Base-by-base conservation (phyloP, 306 rosid species). In the Clitoria ternatea region DNA sequence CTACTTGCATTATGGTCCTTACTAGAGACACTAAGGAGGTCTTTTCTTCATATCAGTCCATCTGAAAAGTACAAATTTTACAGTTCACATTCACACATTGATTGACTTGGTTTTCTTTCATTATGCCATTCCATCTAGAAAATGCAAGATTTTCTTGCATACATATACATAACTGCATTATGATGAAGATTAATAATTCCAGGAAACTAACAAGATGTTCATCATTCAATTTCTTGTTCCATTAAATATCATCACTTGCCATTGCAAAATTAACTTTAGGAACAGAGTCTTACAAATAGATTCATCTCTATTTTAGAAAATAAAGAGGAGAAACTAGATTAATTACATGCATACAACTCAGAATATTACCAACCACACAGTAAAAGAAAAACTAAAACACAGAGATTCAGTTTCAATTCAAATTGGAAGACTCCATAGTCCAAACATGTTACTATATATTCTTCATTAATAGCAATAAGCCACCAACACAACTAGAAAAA, bases 41-140 rank as follows among this genome's bases (percentile, higher is more conserved):
- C 74, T 18, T 37, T 75, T 69, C 70, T 65, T 40, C 42, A 75
- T 44, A 61, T 49, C 73, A 69, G 66, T 69, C 56, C 83, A 82
- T 24, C 5, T 18, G 77, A 23, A 78, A 82, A 79, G 65, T 55
- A 65, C 86, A 78, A 74, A 55, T 37, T 61, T 68, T 62, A 37
- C 66, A 15, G 72, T 53, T 42, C 48, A 36, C n/a, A 37, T 53
- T 42, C 48, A 36, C n/a, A 37, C 66, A 62, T 33, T 60, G 60
- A 44, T 60, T 18, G 64, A 53, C 24, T 32, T 71, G 44, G 65
- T 33, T 62, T 77, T 29, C 43, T 70, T 47, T 67, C 67, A 44
- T 62, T 32, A 19, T 26, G 47, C 36, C 48, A 56, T 4, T 56
- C 30, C 29, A 45, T 65, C 61, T 55, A 9, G 33, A 66, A 72